A percentile compares a stretch with the other conserved stretches of the same genome.
Conservation (phyloP, 768 basidiomycete species). For the Tulasnella sp. region DNA sequence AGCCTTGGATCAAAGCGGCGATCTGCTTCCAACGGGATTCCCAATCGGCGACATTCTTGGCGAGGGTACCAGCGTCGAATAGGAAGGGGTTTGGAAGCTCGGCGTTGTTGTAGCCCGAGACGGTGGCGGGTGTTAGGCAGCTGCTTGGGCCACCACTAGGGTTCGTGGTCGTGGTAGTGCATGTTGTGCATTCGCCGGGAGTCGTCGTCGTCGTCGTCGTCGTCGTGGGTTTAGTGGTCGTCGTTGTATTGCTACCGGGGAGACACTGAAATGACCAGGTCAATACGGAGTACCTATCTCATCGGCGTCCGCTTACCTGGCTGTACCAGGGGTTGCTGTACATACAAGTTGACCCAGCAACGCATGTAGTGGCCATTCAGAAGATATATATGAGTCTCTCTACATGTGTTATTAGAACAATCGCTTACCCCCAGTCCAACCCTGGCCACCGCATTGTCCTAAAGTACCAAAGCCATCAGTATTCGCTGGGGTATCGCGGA, state of each 20-base stretch:
- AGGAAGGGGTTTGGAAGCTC: constrained; percentile 55
- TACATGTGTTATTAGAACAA: neutral
- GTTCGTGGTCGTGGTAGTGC: neutral
- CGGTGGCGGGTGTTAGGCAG: neutral
- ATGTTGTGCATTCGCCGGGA: neutral
- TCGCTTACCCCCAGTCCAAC: neutral
- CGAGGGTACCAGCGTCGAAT: constrained; percentile 45
- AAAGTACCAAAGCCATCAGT: neutral
- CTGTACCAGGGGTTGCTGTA: neutral
- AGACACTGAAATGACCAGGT: neutral
- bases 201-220: neutral
- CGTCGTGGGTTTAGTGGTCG: neutral
- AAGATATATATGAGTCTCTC: neutral
- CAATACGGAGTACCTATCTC: neutral
- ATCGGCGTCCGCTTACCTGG: neutral
- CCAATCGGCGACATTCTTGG: constrained; percentile 48
- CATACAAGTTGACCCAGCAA: neutral
- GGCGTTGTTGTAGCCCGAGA: neutral
- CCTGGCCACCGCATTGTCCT: neutral
- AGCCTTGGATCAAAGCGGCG: constrained; percentile 47
- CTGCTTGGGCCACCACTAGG: neutral
- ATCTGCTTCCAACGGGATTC: constrained; percentile 51
- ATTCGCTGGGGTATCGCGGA: neutral
- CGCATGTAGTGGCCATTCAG: neutral
- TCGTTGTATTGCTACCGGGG: neutral